Evolutionary conservation across 306 rosid species (phyloP), one percentile per base, ranked within the genome.

Genomic region (Hippophae gyantsensis): DNA sequence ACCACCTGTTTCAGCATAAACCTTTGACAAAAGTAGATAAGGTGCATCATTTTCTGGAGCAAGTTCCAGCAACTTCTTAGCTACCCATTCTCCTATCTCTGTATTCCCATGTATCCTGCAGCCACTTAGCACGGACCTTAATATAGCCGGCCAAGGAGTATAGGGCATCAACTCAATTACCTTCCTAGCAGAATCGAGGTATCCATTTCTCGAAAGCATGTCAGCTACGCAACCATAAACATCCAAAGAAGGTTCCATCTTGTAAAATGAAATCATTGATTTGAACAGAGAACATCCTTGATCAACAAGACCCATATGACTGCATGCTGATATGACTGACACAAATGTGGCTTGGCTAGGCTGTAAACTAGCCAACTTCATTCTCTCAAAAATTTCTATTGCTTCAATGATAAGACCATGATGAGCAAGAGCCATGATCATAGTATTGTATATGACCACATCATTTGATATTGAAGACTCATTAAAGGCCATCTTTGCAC

Each of bases 271-370:
- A 46, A 18, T 47, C 69, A 83, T 76, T 42, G 68, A 69, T 62
- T 64, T 58, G 60, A 79, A 74, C 59, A 83, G 52, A 47, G 11
- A 46, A 63, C 25, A 40, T 11, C 89, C 83, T 57, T 71, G 72
- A 49, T 71, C 74, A 43, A 79, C 64, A 27, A 67, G 76, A 59
- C 89, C 89, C 52, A 71, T 62, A 48, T 79, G 83, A 60, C 69
- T 57, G 66, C 85, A 83, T 56, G 83, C 89, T 55, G 89, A 62
- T 62, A 83, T 60, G 52, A 74, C 26, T 3, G 85, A 63, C 56
- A 77, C 76, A 64, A 79, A 79, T 51, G 89, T 79, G 58, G 81
- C 77, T 72, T 72, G 76, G 72, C 64, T 83, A 13, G 81, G 86
- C 58, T 66, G 76, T 18, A 77, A 58, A 61, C 69, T 67, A 61